phyloP scores from a whole-genome alignment of 257 asterid species.

The Striga asiatica region DNA sequence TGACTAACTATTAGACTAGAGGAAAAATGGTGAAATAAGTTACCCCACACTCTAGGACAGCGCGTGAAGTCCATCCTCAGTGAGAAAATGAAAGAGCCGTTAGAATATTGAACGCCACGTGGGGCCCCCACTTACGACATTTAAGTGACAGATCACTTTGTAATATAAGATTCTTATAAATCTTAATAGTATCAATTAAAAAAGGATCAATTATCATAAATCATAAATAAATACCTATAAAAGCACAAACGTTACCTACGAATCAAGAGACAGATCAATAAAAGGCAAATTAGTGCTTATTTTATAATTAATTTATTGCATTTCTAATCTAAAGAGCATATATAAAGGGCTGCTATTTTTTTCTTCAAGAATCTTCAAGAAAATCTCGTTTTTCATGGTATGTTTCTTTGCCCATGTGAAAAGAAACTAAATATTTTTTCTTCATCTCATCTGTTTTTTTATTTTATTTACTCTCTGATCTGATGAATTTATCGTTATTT shows the following conservation, averaged over 20 bases:
- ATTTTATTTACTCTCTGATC: neutral
- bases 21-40: neutral
- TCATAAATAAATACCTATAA: neutral
- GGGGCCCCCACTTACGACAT: slow-evolving; percentile 7
- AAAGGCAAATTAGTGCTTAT: neutral
- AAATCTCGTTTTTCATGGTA: neutral
- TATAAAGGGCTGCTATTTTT: too few relatives aligned
- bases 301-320: too few relatives aligned
- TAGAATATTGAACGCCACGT: slow-evolving; percentile 7
- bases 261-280: neutral
- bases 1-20: too few relatives aligned
- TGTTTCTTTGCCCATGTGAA: neutral
- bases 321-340: too few relatives aligned
- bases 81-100: slow-evolving; percentile 24
- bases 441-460: too few relatives aligned
- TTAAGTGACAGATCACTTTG: slow-evolving; percentile 8
- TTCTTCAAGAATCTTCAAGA: neutral
- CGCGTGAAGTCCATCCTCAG: slow-evolving; percentile 6
- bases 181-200: neutral
- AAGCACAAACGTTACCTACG: slow-evolving; percentile 1
- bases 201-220: neutral
- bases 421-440: neutral
- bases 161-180: too few relatives aligned
- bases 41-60: neutral
- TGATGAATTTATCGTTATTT: slow-evolving; percentile 12